Evolutionary conservation across 2,329 filamentous ascomycete species (phyloP), one percentile per base, ranked within the genome.

Genomic region (Cladosporium sp.): DNA sequence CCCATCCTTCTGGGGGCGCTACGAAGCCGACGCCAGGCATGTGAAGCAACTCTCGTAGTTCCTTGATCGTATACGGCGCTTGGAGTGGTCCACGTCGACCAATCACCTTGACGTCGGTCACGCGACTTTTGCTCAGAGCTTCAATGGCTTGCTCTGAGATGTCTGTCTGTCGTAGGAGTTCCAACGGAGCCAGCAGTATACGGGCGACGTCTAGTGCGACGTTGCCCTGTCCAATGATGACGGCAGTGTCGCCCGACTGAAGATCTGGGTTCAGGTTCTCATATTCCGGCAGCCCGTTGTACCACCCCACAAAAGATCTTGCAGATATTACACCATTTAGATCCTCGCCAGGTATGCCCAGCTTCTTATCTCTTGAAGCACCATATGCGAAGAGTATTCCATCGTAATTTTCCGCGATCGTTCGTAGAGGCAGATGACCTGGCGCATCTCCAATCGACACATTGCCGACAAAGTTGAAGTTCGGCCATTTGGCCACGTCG

Each of bases 41-140:
- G 50, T 89, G 88, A 75, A 96, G 86, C 3, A 99, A 77, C 73
- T 99, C 94, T 35, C 94, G 85, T 15, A 91, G 77, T 76, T 99
- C 94, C 73, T 97, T 97, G 71, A 96, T 96, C 0, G 93, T 97
- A 67, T 96, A 97, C 0, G 94, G 86, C 22, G 91, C 93, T 86
- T 93, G 66, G n/a, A 67, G 55, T 1, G 92, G 91, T 0, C 94
- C 94, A 68, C 94, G 83, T 65, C 94, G 83, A 12, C 93, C 94
- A 20, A 97, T 87, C n/a, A 99, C 82, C 59, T 88, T 86, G 2
- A 99, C 91, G 37, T 87, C 82, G 68, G 84, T 90, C 49, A 97
- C 80, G 57, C 79, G 87, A 71, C 89, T 96, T 63, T 78, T 82
- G 1, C 85, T 80, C 40, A 99, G 73, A 0, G 82, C 81, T 52